These are phyloP conservation scores for Acer campestre DNA, from an alignment of 345 rosid species.

Conservation along the genomic window DNA sequence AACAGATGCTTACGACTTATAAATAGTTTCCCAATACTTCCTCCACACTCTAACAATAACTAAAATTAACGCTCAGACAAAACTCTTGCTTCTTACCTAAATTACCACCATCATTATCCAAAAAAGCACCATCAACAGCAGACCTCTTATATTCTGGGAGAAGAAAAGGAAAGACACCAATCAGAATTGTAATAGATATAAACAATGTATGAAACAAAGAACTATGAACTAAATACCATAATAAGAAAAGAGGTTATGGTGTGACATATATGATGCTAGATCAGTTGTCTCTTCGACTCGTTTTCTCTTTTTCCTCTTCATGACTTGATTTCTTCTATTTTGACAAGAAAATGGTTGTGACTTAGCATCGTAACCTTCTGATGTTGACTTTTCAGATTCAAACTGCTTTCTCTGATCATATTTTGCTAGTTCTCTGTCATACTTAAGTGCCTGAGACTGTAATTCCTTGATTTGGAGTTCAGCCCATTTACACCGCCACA, in stretches of 20 bases:
- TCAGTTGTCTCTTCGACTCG: constrained; percentile 64
- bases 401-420: constrained; percentile 48
- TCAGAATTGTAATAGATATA: constrained; percentile 13
- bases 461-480: constrained; percentile 66
- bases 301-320: constrained; percentile 67
- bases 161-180: constrained; percentile 21
- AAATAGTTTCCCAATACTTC: not conserved
- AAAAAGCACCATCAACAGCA: constrained; percentile 40
- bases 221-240: constrained; percentile 44
- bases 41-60: constrained; percentile 3
- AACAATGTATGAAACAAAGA: constrained; percentile 15
- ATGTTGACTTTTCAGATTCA: constrained; percentile 33
- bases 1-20: not conserved
- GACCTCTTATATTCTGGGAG: constrained; percentile 56
- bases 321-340: constrained; percentile 39
- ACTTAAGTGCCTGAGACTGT: constrained; percentile 50
- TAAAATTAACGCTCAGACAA: not conserved
- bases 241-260: constrained; percentile 73
- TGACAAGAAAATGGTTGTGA: constrained; percentile 48
- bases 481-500: constrained; percentile 84
- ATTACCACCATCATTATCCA: constrained; percentile 50
- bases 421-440: constrained; percentile 61
- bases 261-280: constrained; percentile 45
- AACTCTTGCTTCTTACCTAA: constrained; percentile 36
- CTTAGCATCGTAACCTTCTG: constrained; percentile 48